Evolutionary conservation across 169 alveolate species (phyloP), one percentile per base, ranked within the genome.

Genomic region (Ichthyophthirius multifiliis): DNA sequence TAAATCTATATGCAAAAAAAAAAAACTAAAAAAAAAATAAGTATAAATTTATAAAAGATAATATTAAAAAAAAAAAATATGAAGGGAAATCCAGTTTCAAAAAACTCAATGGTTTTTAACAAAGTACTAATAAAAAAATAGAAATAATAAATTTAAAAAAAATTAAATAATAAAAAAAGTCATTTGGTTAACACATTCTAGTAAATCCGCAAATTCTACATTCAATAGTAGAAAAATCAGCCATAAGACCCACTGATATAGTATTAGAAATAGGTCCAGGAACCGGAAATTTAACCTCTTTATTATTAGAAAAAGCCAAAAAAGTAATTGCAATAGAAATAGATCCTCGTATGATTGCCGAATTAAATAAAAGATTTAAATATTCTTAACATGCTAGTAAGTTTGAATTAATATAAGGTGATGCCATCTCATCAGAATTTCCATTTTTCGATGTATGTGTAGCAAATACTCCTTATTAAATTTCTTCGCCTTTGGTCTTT

Each of bases 241-340:
- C 98, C 39, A 97, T 99, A 37, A 95, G 97, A 85, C 93, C 99
- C 13, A 95, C 99, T 5, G 99, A 99, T 90, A 95, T 97, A 9
- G 99, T 98, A 2, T 87, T 98, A 44, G 99, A 99, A 93, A 97
- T 99, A 16, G 99, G 99, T 18, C 99, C 99, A 47, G 99, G 99
- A 76, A 90, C 95, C 64, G 80, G 83, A 30, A 48, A 99, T 87
- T 84, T 98, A 85, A 99, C 99, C 4, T 92, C 96, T 88, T 88
- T 99, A 31, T 92, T 99, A 41, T 92, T 98, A 65, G 98, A 98
- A 76, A 89, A 95, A 76, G 99, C 99, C 4, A 96, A 97, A 87
- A 94, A 95, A 78, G 99, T 98, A n/a, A 97, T 97, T 46, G 99
- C 99, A 27, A 89, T 98, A 37, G 99, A 99, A 86, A 95, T 99